Conservation (phyloP, 176 grass and related monocot genomes). For the Aegilops bicornis region DNA sequence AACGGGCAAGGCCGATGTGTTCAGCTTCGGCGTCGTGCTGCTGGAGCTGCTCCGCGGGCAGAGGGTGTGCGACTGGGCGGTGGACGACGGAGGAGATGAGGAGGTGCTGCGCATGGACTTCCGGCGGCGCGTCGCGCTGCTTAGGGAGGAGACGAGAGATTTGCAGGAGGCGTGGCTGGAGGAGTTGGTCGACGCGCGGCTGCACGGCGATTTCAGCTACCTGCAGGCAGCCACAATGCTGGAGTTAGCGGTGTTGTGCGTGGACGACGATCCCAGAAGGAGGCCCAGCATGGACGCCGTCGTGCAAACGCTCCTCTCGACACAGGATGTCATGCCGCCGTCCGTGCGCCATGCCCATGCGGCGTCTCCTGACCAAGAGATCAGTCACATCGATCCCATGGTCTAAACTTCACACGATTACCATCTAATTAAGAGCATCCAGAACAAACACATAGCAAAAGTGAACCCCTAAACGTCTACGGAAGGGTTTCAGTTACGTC, state of each 20-base stretch:
- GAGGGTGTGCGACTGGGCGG: slow-evolving; percentile 44
- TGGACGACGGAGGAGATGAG: too few species aligned
- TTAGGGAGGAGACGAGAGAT: slow-evolving; percentile 21
- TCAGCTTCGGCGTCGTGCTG: too few species aligned
- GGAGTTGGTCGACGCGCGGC: background rate
- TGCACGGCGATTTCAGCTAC: slow-evolving; percentile 32
- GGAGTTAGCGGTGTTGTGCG: slow-evolving; percentile 37
- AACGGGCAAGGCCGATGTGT: too few species aligned
- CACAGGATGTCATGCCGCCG: background rate
- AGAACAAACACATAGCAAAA: too few species aligned
- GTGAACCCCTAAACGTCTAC: too few species aligned
- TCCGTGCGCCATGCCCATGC: background rate
- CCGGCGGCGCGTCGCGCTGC: background rate
- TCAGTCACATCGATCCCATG: too few species aligned
- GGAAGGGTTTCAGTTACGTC: too few species aligned
- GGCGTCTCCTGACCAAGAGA: too few species aligned
- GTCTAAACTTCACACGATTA: too few species aligned
- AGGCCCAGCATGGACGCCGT: slow-evolving; percentile 43
- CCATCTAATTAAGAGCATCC: too few species aligned
- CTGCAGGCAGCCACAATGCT: slow-evolving; percentile 35
- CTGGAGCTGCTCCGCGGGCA: slow-evolving; percentile 3
- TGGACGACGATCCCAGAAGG: slow-evolving; percentile 37
- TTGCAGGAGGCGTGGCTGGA: slow-evolving; percentile 1
- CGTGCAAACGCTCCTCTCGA: slow-evolving; percentile 22
- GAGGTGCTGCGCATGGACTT: background rate